Evolutionary conservation across 139 green algal species (phyloP).

Genomic region (Picochlorum sp.): DNA sequence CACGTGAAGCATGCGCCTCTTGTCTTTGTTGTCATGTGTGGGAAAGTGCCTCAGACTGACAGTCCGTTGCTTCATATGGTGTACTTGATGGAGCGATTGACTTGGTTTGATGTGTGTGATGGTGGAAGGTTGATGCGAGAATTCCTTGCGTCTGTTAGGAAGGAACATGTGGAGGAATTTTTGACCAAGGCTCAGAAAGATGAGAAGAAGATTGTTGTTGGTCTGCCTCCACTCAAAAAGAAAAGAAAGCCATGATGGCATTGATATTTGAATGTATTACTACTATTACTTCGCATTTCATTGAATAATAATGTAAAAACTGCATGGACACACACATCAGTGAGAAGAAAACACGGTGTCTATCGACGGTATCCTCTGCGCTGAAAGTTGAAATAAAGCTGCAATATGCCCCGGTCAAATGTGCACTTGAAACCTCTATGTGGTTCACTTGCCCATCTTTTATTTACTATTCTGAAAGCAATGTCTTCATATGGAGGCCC

Average conservation of each 20-base stretch:
- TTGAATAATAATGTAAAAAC: constrained; percentile 1
- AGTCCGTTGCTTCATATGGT: constrained; percentile 29
- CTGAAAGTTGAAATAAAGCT: constrained; percentile 99
- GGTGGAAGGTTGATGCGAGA: constrained; percentile 15
- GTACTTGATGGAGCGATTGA: constrained; percentile 18
- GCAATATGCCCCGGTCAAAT: constrained; percentile 94
- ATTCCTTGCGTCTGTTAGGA: constrained; percentile 3
- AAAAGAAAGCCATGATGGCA: neutral
- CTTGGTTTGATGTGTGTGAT: constrained; percentile 31
- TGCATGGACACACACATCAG: neutral
- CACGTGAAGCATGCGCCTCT: constrained; percentile 24
- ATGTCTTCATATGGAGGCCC: constrained; percentile 94
- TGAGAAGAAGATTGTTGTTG: neutral
- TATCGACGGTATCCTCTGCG: constrained; percentile 72
- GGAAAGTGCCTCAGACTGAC: constrained; percentile 27
- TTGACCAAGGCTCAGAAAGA: neutral
- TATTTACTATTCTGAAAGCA: constrained; percentile 91
- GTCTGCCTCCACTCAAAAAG: neutral
- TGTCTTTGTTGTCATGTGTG: constrained; percentile 30
- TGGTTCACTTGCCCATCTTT: constrained; percentile 66
- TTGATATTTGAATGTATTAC: neutral
- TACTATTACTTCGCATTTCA: neutral
- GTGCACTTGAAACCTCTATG: constrained; percentile 96
- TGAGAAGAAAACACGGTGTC: neutral
- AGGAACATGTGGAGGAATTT: neutral